Evolutionary conservation across 306 rosid species (phyloP), one percentile per base, ranked within the genome.

Genomic region (Senna tora): DNA sequence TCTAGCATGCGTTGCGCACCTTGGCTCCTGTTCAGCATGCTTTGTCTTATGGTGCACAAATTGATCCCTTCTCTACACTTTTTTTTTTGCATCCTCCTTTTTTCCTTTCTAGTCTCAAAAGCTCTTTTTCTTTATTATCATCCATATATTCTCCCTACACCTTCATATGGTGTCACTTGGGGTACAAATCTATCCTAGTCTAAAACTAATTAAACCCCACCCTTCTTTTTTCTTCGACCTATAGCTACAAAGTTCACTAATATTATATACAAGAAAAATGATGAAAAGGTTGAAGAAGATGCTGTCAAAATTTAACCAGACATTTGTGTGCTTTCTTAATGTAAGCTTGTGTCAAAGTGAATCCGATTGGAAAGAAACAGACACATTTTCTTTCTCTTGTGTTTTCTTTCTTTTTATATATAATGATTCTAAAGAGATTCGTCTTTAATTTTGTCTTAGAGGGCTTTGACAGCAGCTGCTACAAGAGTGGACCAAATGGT

Each of bases 1-100:
- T 89, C 97, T 86, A 84, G 97, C 98, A 88, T 87, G 97, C 96
- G 88, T 69, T 78, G 80, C 77, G 80, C 59, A 49, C 60, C 82
- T 73, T 91, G 87, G 82, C 87, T 76, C 82, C 46, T 80, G 77
- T 82, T 86, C 30, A 80, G 82, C 95, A 88, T 85, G 97, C 95
- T 91, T 83, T 88, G 90, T 85, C 87, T 80, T 72, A 72, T 62
- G 72, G 33, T 75, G 80, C 81, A 77, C 76, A 82, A 60, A 75
- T 74, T 74, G 69, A 75, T 78, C 76, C 74, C 78, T 66, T 76
- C 12, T 75, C 25, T 87, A 75, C 79, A 69, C 45, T 47, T 25
- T 14, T 16, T 50, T 11, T 25, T 14, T 28, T 56, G 62, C 62
- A 25, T 54, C 20, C 32, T 42, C 63, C 46, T 53, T 74, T 82